Evolutionary conservation across 345 rosid genomes (phyloP).

Genomic region (Gossypium bickii): DNA sequence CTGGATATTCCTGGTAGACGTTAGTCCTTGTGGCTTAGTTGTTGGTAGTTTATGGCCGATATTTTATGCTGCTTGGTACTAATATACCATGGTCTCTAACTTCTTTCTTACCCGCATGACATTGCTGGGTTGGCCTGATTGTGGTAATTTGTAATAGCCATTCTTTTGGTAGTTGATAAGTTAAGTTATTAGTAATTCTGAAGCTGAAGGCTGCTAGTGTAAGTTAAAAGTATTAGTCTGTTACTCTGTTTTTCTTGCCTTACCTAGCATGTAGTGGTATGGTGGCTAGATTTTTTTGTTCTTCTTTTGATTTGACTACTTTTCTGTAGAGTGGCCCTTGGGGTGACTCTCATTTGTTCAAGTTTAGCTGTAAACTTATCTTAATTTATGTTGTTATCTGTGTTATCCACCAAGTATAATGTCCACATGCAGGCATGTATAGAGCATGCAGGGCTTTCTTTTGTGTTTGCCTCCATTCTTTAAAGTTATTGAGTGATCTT

Average conservation of each 20-base stretch:
- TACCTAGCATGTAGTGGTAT: background rate
- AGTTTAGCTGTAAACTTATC: background rate
- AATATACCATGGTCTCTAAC: background rate
- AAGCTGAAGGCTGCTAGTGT: constrained; percentile 1
- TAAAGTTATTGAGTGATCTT: background rate
- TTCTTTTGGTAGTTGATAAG: background rate
- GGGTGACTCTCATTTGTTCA: background rate
- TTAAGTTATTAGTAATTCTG: background rate
- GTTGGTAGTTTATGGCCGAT: background rate
- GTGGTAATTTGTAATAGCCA: background rate
- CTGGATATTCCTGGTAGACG: background rate
- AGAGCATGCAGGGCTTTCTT: background rate
- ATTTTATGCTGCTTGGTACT: constrained; percentile 3
- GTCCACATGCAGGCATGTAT: background rate
- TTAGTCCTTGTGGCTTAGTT: background rate
- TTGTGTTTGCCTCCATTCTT: background rate
- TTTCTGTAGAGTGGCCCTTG: background rate
- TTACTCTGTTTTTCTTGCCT: background rate
- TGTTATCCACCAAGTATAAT: background rate
- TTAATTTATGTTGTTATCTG: background rate
- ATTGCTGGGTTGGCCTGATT: background rate
- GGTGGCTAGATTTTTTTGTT: background rate
- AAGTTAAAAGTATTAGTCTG: constrained; percentile 1
- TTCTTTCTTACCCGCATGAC: background rate
- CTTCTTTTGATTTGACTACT: background rate